Evolutionary conservation across 116 monocot genomes (phyloP).

Genomic region (Trichopus zeylanicus): DNA sequence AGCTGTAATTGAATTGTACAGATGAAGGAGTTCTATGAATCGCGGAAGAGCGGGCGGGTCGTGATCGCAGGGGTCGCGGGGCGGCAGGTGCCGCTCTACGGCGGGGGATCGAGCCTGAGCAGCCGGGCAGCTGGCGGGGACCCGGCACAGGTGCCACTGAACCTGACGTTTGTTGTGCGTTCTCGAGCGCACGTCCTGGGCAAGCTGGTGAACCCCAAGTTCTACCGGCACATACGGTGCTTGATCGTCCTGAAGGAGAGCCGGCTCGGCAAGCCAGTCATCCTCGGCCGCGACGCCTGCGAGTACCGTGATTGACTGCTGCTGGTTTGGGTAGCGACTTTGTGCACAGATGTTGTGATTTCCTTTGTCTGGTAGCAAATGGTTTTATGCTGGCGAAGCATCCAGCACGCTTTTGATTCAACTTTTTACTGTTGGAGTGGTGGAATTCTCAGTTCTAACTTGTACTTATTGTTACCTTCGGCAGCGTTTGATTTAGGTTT

Average conservation of each 20-base stretch:
- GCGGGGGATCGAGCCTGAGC: conserved; percentile 47
- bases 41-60: conserved; percentile 49
- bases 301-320: conserved; percentile 29
- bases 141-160: conserved; percentile 45
- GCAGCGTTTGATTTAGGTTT: too few species aligned
- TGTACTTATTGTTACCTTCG: too few species aligned
- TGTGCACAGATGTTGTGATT: too few species aligned
- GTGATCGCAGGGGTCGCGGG: conserved; percentile 33
- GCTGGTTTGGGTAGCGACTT: too few species aligned
- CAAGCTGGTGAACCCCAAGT: conserved; percentile 55
- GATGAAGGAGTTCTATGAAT: conserved; percentile 72
- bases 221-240: conserved; percentile 61
- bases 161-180: conserved; percentile 44
- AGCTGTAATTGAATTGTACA: conserved; percentile 9
- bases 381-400: too few species aligned
- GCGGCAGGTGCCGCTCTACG: conserved; percentile 58
- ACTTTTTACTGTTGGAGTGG: too few species aligned
- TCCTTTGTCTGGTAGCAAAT: too few species aligned
- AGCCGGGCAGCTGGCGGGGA: conserved; percentile 29
- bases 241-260: conserved; percentile 33
- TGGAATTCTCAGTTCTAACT: too few species aligned
- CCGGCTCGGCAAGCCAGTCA: conserved; percentile 36
- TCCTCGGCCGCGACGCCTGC: conserved; percentile 31
- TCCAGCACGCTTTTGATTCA: too few species aligned
- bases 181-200: conserved; percentile 63